Percentiles rank a stretch among this genome's conserved stretches.
phyloP scores from a whole-genome alignment of 306 rosid genomes.

The Cucurbita argyrosperma region DNA sequence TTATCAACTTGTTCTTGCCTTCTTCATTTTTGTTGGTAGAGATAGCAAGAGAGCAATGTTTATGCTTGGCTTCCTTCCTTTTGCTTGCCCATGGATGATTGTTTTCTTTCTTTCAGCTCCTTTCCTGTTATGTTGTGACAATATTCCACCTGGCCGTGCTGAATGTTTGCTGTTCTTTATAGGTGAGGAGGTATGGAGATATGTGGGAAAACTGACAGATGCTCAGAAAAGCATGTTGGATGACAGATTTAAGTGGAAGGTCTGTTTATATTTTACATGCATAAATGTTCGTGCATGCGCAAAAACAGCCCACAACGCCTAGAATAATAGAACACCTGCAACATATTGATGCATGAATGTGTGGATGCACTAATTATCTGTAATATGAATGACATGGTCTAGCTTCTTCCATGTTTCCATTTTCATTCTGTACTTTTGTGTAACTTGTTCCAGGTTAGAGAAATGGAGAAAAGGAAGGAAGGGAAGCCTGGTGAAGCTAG shows the following conservation, averaged over 20 bases:
- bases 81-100: neutral
- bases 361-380: neutral
- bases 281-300: neutral
- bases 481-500: conserved; percentile 98
- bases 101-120: neutral
- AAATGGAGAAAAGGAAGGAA: conserved; percentile 96
- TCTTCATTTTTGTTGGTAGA: neutral
- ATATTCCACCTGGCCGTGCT: neutral
- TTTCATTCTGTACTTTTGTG: conserved; percentile 3
- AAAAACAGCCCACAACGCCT: neutral
- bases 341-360: neutral
- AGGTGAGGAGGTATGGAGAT: conserved; percentile 99
- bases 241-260: conserved; percentile 98
- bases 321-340: neutral
- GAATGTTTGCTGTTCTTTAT: conserved; percentile 2
- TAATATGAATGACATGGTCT: neutral
- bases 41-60: neutral
- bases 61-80: neutral
- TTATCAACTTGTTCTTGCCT: neutral
- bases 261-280: conserved; percentile 8
- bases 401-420: neutral
- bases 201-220: conserved; percentile 86
- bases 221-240: conserved; percentile 98
- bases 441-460: conserved; percentile 47
- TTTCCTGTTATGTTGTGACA: neutral